Percentiles rank a stretch among this genome's conserved stretches.
These are phyloP conservation scores for Candida chauliodis DNA, from an alignment of 805 yeast genomes.

Conservation along the genomic window DNA sequence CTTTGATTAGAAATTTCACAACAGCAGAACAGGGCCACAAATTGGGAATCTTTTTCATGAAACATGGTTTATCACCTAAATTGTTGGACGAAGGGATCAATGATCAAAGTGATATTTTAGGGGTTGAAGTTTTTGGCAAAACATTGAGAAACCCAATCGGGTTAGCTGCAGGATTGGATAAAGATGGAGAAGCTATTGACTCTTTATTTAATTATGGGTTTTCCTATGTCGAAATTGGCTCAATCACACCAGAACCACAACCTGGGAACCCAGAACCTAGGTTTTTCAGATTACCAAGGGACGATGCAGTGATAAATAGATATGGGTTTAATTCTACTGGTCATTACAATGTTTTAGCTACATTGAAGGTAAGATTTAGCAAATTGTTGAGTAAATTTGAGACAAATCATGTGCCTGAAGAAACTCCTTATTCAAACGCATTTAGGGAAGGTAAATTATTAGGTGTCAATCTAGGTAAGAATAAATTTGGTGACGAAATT, in stretches of 20 bases:
- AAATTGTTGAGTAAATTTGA: conserved; percentile 25
- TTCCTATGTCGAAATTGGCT: conserved; percentile 88
- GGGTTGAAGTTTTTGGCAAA: conserved; percentile 64
- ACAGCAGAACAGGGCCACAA: conserved; percentile 87
- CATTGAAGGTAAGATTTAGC: conserved; percentile 62
- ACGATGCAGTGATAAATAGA: conserved; percentile 88
- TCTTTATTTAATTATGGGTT: conserved; percentile 75
- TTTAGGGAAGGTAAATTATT: conserved; percentile 63
- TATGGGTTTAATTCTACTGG: conserved; percentile 95
- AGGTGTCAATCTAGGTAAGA: conserved; percentile 87
- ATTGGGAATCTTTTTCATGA: conserved; percentile 67
- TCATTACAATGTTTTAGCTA: conserved; percentile 66
- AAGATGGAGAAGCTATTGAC: conserved; percentile 89
- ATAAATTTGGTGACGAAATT: conserved; percentile 87
- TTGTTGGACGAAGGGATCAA: conserved; percentile 53
- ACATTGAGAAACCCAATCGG: conserved; percentile 78
- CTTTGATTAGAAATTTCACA: conserved; percentile 61
- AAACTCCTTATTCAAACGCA: conserved; percentile 38
- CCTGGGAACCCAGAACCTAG: conserved; percentile 94
- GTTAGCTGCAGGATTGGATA: conserved; percentile 94
- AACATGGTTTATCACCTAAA: conserved; percentile 64
- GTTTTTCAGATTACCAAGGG: conserved; percentile 79
- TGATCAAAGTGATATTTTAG: conserved; percentile 32
- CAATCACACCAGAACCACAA: conserved; percentile 89
- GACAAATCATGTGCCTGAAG: conserved; percentile 11